phyloP scores from a whole-genome alignment of 257 asterid genomes.

The Rhazya stricta region DNA sequence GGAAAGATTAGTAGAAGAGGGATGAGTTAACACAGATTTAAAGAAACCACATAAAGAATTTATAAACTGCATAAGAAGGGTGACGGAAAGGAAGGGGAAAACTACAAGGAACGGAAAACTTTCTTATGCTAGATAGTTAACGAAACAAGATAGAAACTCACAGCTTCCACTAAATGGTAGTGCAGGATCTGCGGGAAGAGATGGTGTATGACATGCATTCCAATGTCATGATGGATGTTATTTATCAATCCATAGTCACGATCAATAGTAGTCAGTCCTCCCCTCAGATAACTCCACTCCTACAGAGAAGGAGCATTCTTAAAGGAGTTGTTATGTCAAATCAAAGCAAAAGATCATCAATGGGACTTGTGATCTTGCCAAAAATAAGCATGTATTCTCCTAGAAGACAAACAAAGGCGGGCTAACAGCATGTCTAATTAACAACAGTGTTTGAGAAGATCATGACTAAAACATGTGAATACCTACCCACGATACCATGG shows the following conservation, averaged over 20 bases:
- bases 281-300: conserved; percentile 43
- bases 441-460: too few species aligned
- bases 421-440: not conserved
- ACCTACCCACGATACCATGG: conserved; percentile 58
- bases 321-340: too few species aligned
- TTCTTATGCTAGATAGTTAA: too few species aligned
- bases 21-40: too few species aligned
- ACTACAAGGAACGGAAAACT: too few species aligned
- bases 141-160: conserved; percentile 7
- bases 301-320: not conserved
- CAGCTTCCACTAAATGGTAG: conserved; percentile 33
- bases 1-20: too few species aligned
- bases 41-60: too few species aligned
- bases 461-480: not conserved
- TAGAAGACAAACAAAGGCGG: not conserved
- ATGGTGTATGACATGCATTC: conserved; percentile 37
- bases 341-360: not conserved
- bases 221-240: conserved; percentile 38
- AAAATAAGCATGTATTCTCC: not conserved
- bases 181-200: conserved; percentile 41
- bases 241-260: conserved; percentile 40
- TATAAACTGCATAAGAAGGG: not conserved
- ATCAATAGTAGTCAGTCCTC: conserved; percentile 39
- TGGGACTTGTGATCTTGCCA: not conserved
- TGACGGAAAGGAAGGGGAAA: not conserved